A percentile compares a stretch with the other conserved stretches of the same genome.
Conservation (phyloP, 164 flowering plant species). For the Nymphaea thermarum region DNA sequence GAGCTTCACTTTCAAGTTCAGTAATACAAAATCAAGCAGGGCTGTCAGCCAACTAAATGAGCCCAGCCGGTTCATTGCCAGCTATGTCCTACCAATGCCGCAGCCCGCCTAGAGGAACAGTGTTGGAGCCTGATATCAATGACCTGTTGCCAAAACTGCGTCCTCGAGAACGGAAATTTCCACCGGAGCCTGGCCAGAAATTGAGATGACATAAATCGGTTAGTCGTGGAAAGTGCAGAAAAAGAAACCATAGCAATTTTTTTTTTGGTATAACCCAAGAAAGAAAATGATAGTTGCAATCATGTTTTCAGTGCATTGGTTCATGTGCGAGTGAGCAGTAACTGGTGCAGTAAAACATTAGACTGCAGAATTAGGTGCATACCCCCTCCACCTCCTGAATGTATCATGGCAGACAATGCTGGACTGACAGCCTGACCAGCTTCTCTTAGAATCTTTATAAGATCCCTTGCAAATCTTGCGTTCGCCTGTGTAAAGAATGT, state of each 20-base stretch:
- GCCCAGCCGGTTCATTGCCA: no score
- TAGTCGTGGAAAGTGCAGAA: not conserved
- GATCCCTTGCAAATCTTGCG: conserved; percentile 70
- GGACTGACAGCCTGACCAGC: conserved; percentile 75
- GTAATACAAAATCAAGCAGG: not conserved
- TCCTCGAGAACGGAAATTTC: conserved; percentile 64
- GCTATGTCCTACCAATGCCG: conserved; percentile 31
- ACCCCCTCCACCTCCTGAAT: conserved; percentile 37
- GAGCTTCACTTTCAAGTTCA: not conserved
- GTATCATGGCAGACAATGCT: conserved; percentile 45
- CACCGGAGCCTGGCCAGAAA: conserved; percentile 33
- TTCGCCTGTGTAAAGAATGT: conserved; percentile 80
- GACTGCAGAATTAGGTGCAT: conserved; percentile 16
- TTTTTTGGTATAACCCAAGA: not conserved
- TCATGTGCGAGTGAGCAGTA: no score
- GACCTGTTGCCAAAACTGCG: conserved; percentile 44
- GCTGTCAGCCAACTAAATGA: not conserved
- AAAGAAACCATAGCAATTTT: no score
- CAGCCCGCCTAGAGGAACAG: conserved; percentile 42
- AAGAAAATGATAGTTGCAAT: not conserved
- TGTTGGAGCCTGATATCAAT: conserved; percentile 47
- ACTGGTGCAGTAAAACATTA: no score
- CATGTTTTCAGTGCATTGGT: no score
- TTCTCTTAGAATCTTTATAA: conserved; percentile 73
- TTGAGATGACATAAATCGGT: not conserved